Conservation (phyloP, 2,329 filamentous ascomycete genomes). For the Diplodia seriata region DNA sequence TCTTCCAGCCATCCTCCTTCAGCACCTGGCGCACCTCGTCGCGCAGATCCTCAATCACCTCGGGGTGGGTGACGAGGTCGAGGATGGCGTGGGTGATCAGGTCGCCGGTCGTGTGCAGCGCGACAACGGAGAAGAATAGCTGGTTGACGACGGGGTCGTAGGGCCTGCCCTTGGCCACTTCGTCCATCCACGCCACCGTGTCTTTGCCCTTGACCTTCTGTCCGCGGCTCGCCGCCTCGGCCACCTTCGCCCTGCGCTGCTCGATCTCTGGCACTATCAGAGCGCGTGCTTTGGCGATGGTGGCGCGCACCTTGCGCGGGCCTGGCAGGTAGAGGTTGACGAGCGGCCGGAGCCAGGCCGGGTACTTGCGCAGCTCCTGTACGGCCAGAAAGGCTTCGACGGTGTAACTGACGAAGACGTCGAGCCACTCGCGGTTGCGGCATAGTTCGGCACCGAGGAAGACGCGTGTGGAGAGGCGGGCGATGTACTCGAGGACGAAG, state of each 20-base stretch:
- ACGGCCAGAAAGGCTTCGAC: constrained; percentile 46
- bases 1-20: constrained; percentile 40
- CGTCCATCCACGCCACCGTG: constrained; percentile 39
- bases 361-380: constrained; percentile 45
- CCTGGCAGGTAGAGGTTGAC: constrained; percentile 46
- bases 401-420: constrained; percentile 45
- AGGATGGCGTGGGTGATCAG: constrained; percentile 38
- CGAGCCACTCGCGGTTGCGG: constrained; percentile 50
- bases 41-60: constrained; percentile 39
- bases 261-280: constrained; percentile 47
- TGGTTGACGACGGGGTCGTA: constrained; percentile 34
- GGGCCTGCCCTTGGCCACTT: constrained; percentile 35
- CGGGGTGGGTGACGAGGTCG: constrained; percentile 38
- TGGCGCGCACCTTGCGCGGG: constrained; percentile 43
- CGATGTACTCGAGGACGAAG: constrained; percentile 45
- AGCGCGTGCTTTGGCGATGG: constrained; percentile 42
- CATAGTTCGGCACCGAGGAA: constrained; percentile 49
- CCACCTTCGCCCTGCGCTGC: constrained; percentile 36
- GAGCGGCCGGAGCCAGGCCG: constrained; percentile 45
- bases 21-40: constrained; percentile 40
- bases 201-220: constrained; percentile 38
- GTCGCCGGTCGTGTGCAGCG: constrained; percentile 40
- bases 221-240: constrained; percentile 34
- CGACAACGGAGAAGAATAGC: constrained; percentile 34
- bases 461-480: constrained; percentile 50